Conservation (phyloP, 1,139 yeast genomes). For the Yamadazyma sp. region DNA sequence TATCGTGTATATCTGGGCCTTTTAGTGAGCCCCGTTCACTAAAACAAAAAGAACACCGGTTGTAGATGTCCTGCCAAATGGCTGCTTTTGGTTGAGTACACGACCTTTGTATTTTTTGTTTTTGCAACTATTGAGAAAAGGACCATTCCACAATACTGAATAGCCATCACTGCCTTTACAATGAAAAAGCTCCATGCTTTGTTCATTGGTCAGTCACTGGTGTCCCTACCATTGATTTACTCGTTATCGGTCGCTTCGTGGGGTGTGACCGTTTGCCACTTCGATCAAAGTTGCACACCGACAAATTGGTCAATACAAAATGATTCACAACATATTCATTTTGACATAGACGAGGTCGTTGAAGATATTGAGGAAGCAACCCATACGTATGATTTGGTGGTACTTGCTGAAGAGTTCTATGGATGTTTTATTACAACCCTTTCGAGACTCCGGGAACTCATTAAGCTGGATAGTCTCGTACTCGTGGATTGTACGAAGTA, state of each 20-base stretch:
- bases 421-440: slow-evolving; percentile 4
- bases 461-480: slow-evolving; percentile 11
- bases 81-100: not conserved
- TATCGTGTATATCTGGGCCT: no score
- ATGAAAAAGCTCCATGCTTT: slow-evolving; percentile 8
- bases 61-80: no score
- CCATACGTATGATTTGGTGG: slow-evolving; percentile 2
- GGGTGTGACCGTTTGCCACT: slow-evolving; percentile 7
- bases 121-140: slow-evolving; percentile 9
- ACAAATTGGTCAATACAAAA: slow-evolving; percentile 5
- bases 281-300: slow-evolving; percentile 6
- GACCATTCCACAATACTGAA: not conserved
- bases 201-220: slow-evolving; percentile 17
- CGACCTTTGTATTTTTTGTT: not conserved
- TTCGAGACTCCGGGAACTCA: slow-evolving; percentile 7
- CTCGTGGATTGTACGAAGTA: slow-evolving; percentile 17
- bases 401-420: slow-evolving; percentile 12
- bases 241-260: slow-evolving; percentile 7
- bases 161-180: not conserved
- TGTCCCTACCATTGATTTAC: slow-evolving; percentile 13
- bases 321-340: not conserved
- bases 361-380: slow-evolving; percentile 7
- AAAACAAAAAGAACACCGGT: no score
- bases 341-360: slow-evolving; percentile 2
- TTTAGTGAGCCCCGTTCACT: no score